Conservation (phyloP, 192 early-diverging fungal species). For the Podila epigama region DNA sequence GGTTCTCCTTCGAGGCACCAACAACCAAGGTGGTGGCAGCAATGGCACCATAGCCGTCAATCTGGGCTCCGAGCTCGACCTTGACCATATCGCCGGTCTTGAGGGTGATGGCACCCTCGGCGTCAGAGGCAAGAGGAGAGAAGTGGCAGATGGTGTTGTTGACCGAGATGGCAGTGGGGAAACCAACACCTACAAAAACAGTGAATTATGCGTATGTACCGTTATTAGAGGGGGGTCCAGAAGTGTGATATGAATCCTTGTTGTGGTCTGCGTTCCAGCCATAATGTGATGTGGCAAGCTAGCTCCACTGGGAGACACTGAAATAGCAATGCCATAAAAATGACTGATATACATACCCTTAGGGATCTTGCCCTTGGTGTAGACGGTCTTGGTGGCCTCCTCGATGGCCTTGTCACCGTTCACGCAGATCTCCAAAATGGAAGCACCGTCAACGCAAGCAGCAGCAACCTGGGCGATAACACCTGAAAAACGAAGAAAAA, state of each 20-base stretch:
- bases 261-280: no score
- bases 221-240: no score
- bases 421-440: slow-evolving; percentile 86
- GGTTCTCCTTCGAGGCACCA: slow-evolving; percentile 80
- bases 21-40: slow-evolving; percentile 86
- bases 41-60: slow-evolving; percentile 89
- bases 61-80: slow-evolving; percentile 88
- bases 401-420: slow-evolving; percentile 87
- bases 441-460: slow-evolving; percentile 79
- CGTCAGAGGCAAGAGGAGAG: slow-evolving; percentile 80
- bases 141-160: slow-evolving; percentile 88
- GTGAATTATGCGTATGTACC: no score
- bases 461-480: slow-evolving; percentile 75
- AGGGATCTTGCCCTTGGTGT: slow-evolving; percentile 76
- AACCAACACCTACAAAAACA: slow-evolving; percentile 85
- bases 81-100: slow-evolving; percentile 89
- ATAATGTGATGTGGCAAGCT: no score
- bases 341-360: no score
- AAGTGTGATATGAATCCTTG: no score
- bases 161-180: slow-evolving; percentile 87
- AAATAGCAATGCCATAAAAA: no score
- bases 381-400: slow-evolving; percentile 80
- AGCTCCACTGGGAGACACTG: no score
- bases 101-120: slow-evolving; percentile 64
- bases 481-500: slow-evolving; percentile 57